Evolutionary conservation across 1,139 yeast species (phyloP), one percentile per base, ranked within the genome.

Genomic region (Lodderomyces elongisporus): DNA sequence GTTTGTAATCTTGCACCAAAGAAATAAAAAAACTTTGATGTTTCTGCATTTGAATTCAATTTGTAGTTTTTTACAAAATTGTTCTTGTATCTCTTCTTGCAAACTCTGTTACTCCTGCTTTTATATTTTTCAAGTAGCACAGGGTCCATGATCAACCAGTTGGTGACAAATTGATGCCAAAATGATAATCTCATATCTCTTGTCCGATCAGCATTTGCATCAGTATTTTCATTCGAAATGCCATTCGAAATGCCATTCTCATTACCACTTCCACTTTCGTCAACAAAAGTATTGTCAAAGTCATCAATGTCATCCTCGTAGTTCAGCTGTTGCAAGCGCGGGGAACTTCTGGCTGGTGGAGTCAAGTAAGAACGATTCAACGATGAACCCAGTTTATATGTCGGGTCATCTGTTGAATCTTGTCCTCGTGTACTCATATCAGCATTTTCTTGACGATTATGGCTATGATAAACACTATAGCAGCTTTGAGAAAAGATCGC

Each of bases 1-100:
- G 70, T 56, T 24, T 77, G 57, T 30, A 79, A 51, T 25, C 88
- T 55, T 0, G 94, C 94, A 5, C 93, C 93, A 37, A 74, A 59
- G 3, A 80, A 54, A 52, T 71, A 83, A 3, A 74, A 37, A 30
- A 58, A 58, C 25, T 12, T 58, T 60, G 26, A 24, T 29, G 54
- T 47, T n/a, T 54, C 55, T 1, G 48, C 51, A 43, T 60, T 51
- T 20, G 48, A 43, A 36, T 53, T 64, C 5, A 52, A 54, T 48
- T 62, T 73, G 58, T 69, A 54, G 46, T 65, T 58, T 48, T 54
- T 48, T 7, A 4, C 10, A 16, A 28, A n/a, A n/a, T n/a, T n/a
- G n/a, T n/a, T n/a, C n/a, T n/a, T n/a, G n/a, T n/a, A n/a, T n/a
- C n/a, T n/a, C n/a, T n/a, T n/a, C n/a, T n/a, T n/a, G n/a, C n/a